Evolutionary conservation across 768 basidiomycete species (phyloP).

Genomic region (Podaxis rugospora): DNA sequence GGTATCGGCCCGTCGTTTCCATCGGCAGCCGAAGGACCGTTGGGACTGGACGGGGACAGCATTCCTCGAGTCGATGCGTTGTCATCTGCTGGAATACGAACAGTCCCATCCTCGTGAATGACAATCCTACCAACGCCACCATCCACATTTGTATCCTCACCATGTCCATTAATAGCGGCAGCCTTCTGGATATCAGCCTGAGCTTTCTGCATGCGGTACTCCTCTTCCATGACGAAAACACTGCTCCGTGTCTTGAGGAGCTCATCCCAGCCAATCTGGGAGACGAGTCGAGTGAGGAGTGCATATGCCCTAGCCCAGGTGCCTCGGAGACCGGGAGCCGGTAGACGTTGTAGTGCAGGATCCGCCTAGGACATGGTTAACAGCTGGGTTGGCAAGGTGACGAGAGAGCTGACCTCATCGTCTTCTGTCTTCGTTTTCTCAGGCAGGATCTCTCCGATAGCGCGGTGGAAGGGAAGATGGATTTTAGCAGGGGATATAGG

Average conservation of each 20-base stretch:
- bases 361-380: slow-evolving; percentile 59
- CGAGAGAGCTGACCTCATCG: slow-evolving; percentile 53
- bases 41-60: slow-evolving; percentile 34
- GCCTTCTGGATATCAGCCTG: slow-evolving; percentile 56
- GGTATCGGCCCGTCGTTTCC: slow-evolving; percentile 27
- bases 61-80: slow-evolving; percentile 69
- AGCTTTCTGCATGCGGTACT: slow-evolving; percentile 96
- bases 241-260: slow-evolving; percentile 88
- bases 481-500: slow-evolving; percentile 74
- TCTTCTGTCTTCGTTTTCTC: slow-evolving; percentile 79
- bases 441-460: slow-evolving; percentile 88
- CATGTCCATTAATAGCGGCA: slow-evolving; percentile 21
- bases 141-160: slow-evolving; percentile 20
- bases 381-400: neutral
- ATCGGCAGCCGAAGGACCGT: slow-evolving; percentile 17
- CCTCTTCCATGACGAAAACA: slow-evolving; percentile 99
- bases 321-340: slow-evolving; percentile 89
- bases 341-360: slow-evolving; percentile 88
- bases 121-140: slow-evolving; percentile 33
- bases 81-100: slow-evolving; percentile 37
- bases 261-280: slow-evolving; percentile 98
- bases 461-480: slow-evolving; percentile 81
- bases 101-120: slow-evolving; percentile 62
- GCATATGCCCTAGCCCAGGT: slow-evolving; percentile 96
- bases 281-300: slow-evolving; percentile 85